phyloP scores from a whole-genome alignment of 1,284 basidiomycete species.

The Moniliophthora roreri region DNA sequence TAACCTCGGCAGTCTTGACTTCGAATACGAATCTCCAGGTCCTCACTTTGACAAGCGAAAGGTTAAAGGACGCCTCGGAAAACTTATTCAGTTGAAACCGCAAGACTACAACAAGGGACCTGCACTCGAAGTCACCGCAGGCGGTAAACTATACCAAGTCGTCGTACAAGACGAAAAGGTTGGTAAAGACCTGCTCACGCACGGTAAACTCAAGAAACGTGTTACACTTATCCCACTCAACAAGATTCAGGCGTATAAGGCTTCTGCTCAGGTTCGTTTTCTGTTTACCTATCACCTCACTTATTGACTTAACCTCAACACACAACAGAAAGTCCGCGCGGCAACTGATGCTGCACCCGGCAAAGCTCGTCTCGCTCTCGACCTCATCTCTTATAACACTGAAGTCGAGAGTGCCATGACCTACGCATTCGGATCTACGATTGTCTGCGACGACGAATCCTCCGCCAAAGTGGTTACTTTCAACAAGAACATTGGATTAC shows the following conservation, averaged over 20 bases:
- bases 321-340: conserved; percentile 83
- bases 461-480: conserved; percentile 93
- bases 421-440: conserved; percentile 92
- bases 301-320: conserved; percentile 6
- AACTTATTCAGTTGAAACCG: conserved; percentile 74
- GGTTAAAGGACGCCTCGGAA: conserved; percentile 94
- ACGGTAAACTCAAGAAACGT: conserved; percentile 83
- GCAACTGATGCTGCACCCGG: conserved; percentile 80
- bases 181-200: conserved; percentile 83
- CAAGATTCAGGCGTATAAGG: conserved; percentile 79
- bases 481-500: conserved; percentile 63
- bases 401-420: conserved; percentile 90
- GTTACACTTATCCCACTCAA: conserved; percentile 95
- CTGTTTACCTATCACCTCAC: neutral
- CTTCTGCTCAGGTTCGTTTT: conserved; percentile 58
- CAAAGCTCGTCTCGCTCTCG: conserved; percentile 85
- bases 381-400: conserved; percentile 83
- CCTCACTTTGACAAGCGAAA: conserved; percentile 84
- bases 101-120: conserved; percentile 80
- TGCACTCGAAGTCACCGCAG: conserved; percentile 93
- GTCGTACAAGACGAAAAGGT: conserved; percentile 91
- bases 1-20: conserved; percentile 75
- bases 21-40: conserved; percentile 79
- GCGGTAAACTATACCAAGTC: conserved; percentile 91
- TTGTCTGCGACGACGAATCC: conserved; percentile 90